Base-by-base conservation (phyloP, 768 basidiomycete species). In the Psilocybe cubensis region DNA sequence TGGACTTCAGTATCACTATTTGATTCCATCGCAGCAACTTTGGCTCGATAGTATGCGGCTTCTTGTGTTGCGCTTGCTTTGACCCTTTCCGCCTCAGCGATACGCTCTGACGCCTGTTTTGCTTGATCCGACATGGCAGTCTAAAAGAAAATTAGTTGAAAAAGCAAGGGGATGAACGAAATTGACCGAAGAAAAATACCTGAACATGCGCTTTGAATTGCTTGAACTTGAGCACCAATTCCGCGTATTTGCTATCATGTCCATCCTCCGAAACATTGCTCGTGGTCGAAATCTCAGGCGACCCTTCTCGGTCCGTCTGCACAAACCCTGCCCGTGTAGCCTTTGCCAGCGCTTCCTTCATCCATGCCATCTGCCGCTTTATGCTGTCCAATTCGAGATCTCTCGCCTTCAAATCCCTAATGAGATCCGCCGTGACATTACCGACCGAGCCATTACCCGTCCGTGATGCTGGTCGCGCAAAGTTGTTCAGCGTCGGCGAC, bases 11-110 rank as follows among this genome's bases (percentile, higher is more conserved):
- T 67, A 9, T 87, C 82, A 17, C 85, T 83, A 42, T 83, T 79
- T 1, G 83, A 74, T 69, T 98, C 97, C 49, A 93, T 74, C 0
- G 96, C 94, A 2, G 87, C 83, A n/a, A 96, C 77, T 74, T 98
- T 98, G 45, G 96, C 92, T 48, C 96, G 92, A 70, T 95, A 97
- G 75, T 91, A 98, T 1, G 95, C 93, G 2, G 96, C 91, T 73
- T 99, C 97, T 72, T 98, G 93, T 7, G 91, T 74, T 1, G 97
- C 97, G 41, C 84, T 87, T 6, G 80, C 71, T 59, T 89, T 88
- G 60, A 86, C 73, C 49, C 90, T 84, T 61, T 96, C 93, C 0
- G 92, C 89, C 51, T 94, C 91, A 3, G 84, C 79, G 9, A 97
- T 71, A 38, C 86, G 87, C 41, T 92, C 88, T 2, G 94, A 93